These are phyloP conservation scores for Paraurostyla sp. DNA, from an alignment of 73 alveolate genomes.

Conservation along the genomic window DNA sequence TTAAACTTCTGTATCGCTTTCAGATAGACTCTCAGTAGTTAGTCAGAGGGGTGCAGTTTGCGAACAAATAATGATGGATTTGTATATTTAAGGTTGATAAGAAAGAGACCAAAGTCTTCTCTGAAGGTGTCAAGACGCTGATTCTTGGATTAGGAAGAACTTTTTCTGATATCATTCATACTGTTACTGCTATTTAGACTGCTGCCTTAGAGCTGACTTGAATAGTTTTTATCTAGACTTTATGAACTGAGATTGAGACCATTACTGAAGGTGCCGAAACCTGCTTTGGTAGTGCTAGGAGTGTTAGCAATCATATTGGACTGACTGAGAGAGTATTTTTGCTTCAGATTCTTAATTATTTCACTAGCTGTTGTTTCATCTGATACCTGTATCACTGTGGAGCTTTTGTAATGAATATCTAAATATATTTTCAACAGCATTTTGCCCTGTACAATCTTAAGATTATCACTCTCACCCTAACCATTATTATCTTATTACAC, in stretches of 20 bases:
- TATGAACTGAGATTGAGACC: conserved; percentile 7
- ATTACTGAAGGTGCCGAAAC: background rate
- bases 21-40: background rate
- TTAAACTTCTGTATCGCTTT: conserved; percentile 5
- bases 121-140: background rate
- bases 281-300: background rate
- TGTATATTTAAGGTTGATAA: background rate
- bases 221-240: background rate
- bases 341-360: conserved; percentile 36
- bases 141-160: background rate
- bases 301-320: background rate
- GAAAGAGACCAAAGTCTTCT: conserved; percentile 46
- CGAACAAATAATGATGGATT: conserved; percentile 33
- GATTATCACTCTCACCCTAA: background rate
- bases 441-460: conserved; percentile 3
- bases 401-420: conserved; percentile 17
- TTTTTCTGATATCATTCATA: background rate
- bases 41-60: conserved; percentile 36
- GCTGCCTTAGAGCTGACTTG: too few species aligned
- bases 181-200: background rate
- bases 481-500: too few species aligned
- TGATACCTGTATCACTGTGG: background rate
- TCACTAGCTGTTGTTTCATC: conserved; percentile 43
- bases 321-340: background rate
- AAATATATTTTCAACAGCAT: background rate